Evolutionary conservation across 2,329 filamentous ascomycete genomes (phyloP), one percentile per base, ranked within the genome.

Genomic region (Fusarium verrucosum): DNA sequence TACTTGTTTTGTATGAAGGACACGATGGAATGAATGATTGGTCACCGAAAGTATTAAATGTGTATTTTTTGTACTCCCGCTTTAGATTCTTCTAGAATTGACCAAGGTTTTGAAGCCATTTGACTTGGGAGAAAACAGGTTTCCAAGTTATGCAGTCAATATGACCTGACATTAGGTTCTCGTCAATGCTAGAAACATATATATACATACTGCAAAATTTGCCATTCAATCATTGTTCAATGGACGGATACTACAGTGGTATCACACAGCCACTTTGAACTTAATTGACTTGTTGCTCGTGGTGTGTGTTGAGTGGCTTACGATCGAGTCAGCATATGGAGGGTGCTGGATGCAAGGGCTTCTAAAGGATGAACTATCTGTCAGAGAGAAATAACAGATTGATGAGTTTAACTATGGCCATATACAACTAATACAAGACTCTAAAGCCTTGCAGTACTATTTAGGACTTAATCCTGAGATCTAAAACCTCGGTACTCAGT

Each of bases 11-110:
- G 43, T 50, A 55, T 41, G 56, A 69, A 60, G 40, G 53, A 56
- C 49, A 68, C 42, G 60, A 69, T 50, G 49, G 43, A 65, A 58
- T 40, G 60, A 67, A 50, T 35, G 17, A 41, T 35, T 57, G 51
- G 53, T 22, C 37, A 50, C 28, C 23, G 23, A 37, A 14, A 14
- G 11, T 30, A 30, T 14, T 30, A 23, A 5, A 23, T 23, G n/a
- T n/a, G n/a, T 25, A 25, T 25, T 9, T 10, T 10, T 10, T 30
- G 28, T 7, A 11, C 11, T 13, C 3, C 11, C 11, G 13, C 28
- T 11, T 7, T 7, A 46, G 30, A 19, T 33, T 26, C 14, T 41
- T 17, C 35, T 40, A 30, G 10, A 20, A 25, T 19, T 23, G 19
- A 35, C 28, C 19, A 20, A 25, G 28, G 32, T 46, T 41, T 49